A percentile compares a stretch with the other conserved stretches of the same genome.
phyloP scores from a whole-genome alignment of 225 moss, liverwort and hornwort species.

The Rhytidiadelphus loreus region DNA sequence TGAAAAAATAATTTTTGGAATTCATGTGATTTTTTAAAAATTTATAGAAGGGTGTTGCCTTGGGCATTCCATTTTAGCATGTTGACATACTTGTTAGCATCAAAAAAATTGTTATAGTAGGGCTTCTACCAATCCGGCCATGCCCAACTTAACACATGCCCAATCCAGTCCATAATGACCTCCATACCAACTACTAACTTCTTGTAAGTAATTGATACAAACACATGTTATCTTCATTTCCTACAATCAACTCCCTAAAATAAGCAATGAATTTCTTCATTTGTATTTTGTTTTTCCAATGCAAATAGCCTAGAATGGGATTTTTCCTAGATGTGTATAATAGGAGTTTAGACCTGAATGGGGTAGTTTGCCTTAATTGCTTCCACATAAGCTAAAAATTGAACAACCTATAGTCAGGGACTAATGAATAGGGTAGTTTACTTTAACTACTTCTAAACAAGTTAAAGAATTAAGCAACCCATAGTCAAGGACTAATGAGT shows the following conservation, averaged over 20 bases:
- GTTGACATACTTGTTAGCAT: fast-evolving
- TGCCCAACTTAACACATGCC: too few species aligned
- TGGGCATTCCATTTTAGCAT: fast-evolving
- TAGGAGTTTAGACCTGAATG: background rate
- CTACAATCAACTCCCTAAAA: background rate
- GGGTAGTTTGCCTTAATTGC: too few species aligned
- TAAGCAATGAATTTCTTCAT: background rate
- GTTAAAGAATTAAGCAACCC: background rate
- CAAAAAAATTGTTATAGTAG: too few species aligned
- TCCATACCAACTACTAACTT: too few species aligned
- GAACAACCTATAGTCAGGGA: too few species aligned
- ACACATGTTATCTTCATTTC: background rate
- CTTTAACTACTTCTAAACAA: background rate
- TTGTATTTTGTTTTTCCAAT: background rate
- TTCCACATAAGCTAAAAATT: too few species aligned
- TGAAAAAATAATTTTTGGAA: too few species aligned
- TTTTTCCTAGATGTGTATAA: background rate
- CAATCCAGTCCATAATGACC: too few species aligned
- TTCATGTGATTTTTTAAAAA: too few species aligned
- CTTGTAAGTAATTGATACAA: fast-evolving
- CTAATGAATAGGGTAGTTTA: too few species aligned
- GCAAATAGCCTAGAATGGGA: background rate
- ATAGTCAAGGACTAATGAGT: fast-evolving
- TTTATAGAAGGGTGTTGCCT: too few species aligned
- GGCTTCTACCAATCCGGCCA: too few species aligned